These are phyloP conservation scores for Verbena officinalis DNA, from an alignment of 257 asterid species.

Conservation along the genomic window DNA sequence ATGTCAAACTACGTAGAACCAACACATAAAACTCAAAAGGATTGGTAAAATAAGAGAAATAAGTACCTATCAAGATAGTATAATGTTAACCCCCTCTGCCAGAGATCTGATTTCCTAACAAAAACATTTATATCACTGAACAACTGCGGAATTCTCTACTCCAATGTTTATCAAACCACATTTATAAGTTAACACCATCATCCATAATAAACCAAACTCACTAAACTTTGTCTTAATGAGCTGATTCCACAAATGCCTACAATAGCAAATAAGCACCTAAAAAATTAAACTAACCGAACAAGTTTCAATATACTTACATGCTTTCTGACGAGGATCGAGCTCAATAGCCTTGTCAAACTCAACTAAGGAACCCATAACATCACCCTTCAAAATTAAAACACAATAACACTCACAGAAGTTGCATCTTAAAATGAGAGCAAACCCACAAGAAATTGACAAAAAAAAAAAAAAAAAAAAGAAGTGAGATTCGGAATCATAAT, in stretches of 20 bases:
- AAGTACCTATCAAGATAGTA: constrained; percentile 85
- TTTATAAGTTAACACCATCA: constrained; percentile 12
- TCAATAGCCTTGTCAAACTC: constrained; percentile 91
- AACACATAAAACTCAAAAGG: constrained; percentile 6
- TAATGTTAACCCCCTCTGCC: constrained; percentile 94
- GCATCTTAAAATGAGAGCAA: constrained; percentile 6
- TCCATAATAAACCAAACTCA: constrained; percentile 4
- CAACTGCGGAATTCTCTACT: constrained; percentile 6
- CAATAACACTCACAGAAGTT: constrained; percentile 4
- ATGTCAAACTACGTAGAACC: constrained; percentile 16
- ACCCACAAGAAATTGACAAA: not conserved
- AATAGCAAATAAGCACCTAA: not conserved
- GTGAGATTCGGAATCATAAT: not conserved
- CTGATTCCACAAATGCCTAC: not conserved
- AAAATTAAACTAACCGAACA: constrained; percentile 12
- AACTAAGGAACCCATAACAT: constrained; percentile 73
- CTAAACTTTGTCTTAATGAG: not conserved
- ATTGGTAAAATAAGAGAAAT: not conserved
- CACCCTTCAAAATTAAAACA: constrained; percentile 58
- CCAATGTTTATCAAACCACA: constrained; percentile 6
- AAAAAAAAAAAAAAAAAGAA: not conserved
- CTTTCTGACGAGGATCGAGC: constrained; percentile 83
- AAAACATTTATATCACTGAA: constrained; percentile 36
- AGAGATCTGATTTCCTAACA: constrained; percentile 78
- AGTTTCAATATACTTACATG: constrained; percentile 51